These are phyloP conservation scores for Cyberlindnera euphorbiiphila DNA, from an alignment of 805 yeast species.

Conservation along the genomic window DNA sequence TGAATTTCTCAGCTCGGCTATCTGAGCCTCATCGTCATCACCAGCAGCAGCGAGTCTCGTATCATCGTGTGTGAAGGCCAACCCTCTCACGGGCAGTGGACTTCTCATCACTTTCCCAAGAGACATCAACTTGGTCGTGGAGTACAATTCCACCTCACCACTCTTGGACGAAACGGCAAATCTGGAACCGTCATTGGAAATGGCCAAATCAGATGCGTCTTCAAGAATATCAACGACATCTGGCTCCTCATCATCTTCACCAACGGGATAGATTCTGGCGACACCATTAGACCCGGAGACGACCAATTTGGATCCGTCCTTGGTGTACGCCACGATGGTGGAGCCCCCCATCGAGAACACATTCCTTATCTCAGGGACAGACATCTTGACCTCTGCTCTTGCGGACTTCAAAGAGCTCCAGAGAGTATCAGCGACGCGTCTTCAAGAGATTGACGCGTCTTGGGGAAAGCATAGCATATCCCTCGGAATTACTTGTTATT, in stretches of 20 bases:
- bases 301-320: conserved; percentile 19
- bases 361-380: conserved; percentile 15
- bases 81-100: conserved; percentile 41
- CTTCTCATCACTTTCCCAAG: conserved; percentile 23
- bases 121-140: conserved; percentile 11
- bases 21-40: conserved; percentile 53
- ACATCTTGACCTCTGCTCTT: conserved; percentile 9
- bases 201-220: conserved; percentile 18
- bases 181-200: conserved; percentile 13
- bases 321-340: conserved; percentile 19
- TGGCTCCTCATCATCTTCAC: conserved; percentile 24
- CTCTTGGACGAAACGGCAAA: conserved; percentile 22
- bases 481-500: no score
- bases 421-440: no score
- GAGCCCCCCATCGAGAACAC: conserved; percentile 26
- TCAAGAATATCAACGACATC: conserved; percentile 25
- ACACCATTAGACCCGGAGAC: conserved; percentile 26
- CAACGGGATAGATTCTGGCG: conserved; percentile 19
- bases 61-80: conserved; percentile 58
- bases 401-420: no score
- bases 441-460: no score
- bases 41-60: conserved; percentile 60
- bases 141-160: conserved; percentile 28
- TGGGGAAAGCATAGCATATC: no score
- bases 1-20: conserved; percentile 39